Evolutionary conservation across 257 asterid genomes (phyloP), one percentile per base, ranked within the genome.

Genomic region (Galeopsis tetrahit): DNA sequence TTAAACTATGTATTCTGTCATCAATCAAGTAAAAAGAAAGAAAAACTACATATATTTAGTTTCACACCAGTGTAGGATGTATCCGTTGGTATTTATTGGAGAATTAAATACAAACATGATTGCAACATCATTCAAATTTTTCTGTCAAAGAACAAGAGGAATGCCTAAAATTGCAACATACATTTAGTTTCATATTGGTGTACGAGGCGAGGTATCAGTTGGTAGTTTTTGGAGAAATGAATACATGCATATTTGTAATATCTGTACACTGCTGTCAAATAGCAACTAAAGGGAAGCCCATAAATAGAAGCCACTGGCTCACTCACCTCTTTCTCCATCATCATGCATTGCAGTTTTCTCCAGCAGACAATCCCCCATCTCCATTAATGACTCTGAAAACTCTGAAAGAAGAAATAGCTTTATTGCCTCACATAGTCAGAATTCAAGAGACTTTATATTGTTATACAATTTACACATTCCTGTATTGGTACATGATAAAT

Each of bases 301-400:
- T 9, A 57, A 63, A 69, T 40, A 64, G 70, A 76, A 44, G 59
- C 38, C 56, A 66, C 56, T 15, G 44, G 63, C 48, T 81, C 35
- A 52, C 86, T 80, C 62, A 91, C 98, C 94, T 77, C 84, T 82
- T 79, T 89, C 94, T 81, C 90, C 96, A 79, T 84, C 90, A 63
- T 78, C 87, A 78, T 82, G 86, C 66, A 85, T 46, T 44, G 89
- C 78, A 75, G 92, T 91, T 78, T 88, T 89, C 87, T 91, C 97
- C 77, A 89, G 66, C 61, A 91, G 88, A 71, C 96, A 89, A 78
- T 77, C 82, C 57, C 98, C 98, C 97, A 94, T 89, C 82, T 94
- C 98, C 80, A 78, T 69, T 80, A 89, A 72, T 57, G 98, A 94
- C 87, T 91, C 98, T 3, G 96, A 89, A 78, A 91, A 91, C 84